A percentile compares a stretch with the other conserved stretches of the same genome.
Evolutionary conservation across 306 rosid species (phyloP).

Genomic region (Quercus parvula): DNA sequence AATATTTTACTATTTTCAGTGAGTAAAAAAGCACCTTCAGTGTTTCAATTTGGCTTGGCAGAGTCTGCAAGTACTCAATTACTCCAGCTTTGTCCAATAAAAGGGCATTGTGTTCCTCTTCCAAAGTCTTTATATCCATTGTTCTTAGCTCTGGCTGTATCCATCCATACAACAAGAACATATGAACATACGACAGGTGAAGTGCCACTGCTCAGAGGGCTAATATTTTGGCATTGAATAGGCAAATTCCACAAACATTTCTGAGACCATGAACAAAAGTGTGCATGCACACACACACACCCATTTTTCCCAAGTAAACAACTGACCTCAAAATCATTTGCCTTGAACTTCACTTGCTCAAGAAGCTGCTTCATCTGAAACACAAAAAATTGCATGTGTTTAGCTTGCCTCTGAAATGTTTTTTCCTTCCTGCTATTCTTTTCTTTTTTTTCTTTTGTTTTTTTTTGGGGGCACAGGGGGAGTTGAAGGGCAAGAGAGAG

Average conservation of each 20-base stretch:
- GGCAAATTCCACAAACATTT: neutral
- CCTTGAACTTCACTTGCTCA: constrained; percentile 54
- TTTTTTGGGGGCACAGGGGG: neutral
- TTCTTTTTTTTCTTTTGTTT: neutral
- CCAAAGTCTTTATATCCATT: constrained; percentile 54
- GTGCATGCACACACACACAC: too few species aligned
- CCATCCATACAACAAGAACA: constrained; percentile 18
- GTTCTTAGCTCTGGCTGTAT: constrained; percentile 63
- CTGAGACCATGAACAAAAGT: neutral
- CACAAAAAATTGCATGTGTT: constrained; percentile 2
- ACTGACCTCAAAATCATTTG: constrained; percentile 64
- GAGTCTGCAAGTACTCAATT: constrained; percentile 64
- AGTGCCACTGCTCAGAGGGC: neutral
- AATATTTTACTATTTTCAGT: neutral
- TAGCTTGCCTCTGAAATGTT: neutral
- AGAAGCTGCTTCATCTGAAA: constrained; percentile 57
- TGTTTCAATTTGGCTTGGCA: constrained; percentile 58
- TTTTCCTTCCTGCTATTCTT: neutral
- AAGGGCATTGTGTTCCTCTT: constrained; percentile 68
- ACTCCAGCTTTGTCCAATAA: constrained; percentile 66
- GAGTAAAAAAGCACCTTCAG: constrained; percentile 49
- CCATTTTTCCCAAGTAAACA: constrained; percentile 1
- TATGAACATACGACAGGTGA: neutral
- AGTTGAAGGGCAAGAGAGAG: neutral
- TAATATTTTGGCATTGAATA: neutral